Evolutionary conservation across 176 grass and related monocot species (phyloP), one percentile per base, ranked within the genome.

Genomic region (Oryza longistaminata): DNA sequence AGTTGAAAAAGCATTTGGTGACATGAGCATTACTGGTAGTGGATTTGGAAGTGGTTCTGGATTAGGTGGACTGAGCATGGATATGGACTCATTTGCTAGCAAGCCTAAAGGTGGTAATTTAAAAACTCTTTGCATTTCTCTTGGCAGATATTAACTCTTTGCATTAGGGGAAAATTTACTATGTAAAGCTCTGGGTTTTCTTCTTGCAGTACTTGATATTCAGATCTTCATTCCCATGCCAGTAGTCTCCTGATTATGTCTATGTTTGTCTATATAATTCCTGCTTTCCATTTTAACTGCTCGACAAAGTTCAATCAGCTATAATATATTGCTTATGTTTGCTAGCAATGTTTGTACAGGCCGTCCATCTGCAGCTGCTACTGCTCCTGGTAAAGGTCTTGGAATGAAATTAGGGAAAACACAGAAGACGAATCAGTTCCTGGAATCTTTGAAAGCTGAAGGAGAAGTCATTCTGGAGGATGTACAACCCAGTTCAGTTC

Each of bases 381-480:
- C 79, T 25, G 92, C 91, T 73, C 91, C 94, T 64, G 80, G 85
- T 19, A 94, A 97, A 92, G 94, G 92, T 81, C 29, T 90, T n/a
- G 92, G 94, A 81, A 97, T 97, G 94, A 87, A 97, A 75, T 80
- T 97, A 78, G 90, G 92, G 9, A 94, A 97, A 83, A 90, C 73
- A 27, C 90, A 97, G 64, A 94, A 87, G 76, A 90, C 92, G 6
- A 97, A 97, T 85, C 94, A 97, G 34, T 92, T 97, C 76, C 85
- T 97, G 8, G 90, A 97, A 80, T 94, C 92, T 53, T 81, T 97
- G 76, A 91, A 97, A 90, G 94, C 92, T 72, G 93, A 93, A 91
- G 93, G 93, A 85, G 93, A 96, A 72, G 86, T 93, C 43, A 96
- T 96, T 79, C 90, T 89, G 85, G 93, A 96, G 81, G 93, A 96